Evolutionary conservation across 345 rosid species (phyloP).

Genomic region (Heritiera littoralis): DNA sequence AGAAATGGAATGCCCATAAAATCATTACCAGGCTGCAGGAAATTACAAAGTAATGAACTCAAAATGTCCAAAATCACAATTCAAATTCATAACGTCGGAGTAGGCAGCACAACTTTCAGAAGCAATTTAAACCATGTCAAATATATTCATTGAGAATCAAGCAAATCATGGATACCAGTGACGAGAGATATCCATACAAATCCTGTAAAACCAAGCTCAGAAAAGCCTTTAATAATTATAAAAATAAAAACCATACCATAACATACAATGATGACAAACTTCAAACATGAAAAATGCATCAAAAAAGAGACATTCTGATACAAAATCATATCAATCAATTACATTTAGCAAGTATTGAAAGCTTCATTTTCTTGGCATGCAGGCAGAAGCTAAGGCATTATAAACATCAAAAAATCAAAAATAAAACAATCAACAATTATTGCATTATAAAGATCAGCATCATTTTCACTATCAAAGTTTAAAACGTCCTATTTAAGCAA

Average conservation of each 20-base stretch:
- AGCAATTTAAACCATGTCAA: slow-evolving; percentile 10
- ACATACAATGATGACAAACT: slow-evolving; percentile 9
- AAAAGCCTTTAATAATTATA: slow-evolving; percentile 7
- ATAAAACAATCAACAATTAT: slow-evolving; percentile 20
- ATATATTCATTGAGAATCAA: slow-evolving; percentile 10
- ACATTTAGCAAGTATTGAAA: background rate
- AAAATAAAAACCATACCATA: background rate
- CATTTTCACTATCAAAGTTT: background rate
- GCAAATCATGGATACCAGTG: background rate
- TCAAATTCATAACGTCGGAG: background rate
- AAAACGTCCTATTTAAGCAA: slow-evolving; percentile 31
- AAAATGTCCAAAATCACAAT: background rate
- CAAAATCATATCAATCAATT: slow-evolving; percentile 19
- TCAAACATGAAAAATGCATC: slow-evolving; percentile 5
- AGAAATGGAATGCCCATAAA: slow-evolving; percentile 39
- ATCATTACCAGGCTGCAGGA: slow-evolving; percentile 42
- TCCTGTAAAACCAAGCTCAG: slow-evolving; percentile 1
- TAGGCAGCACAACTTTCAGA: background rate
- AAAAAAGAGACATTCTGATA: background rate
- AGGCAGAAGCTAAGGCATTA: background rate
- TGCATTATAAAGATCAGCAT: slow-evolving; percentile 23
- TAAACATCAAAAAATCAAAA: background rate
- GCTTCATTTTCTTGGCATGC: background rate
- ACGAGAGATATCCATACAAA: background rate
- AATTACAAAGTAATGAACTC: slow-evolving; percentile 13